A percentile compares a stretch with the other conserved stretches of the same genome.
phyloP scores from a whole-genome alignment of 257 asterid species.

The Marsdenia floribunda region DNA sequence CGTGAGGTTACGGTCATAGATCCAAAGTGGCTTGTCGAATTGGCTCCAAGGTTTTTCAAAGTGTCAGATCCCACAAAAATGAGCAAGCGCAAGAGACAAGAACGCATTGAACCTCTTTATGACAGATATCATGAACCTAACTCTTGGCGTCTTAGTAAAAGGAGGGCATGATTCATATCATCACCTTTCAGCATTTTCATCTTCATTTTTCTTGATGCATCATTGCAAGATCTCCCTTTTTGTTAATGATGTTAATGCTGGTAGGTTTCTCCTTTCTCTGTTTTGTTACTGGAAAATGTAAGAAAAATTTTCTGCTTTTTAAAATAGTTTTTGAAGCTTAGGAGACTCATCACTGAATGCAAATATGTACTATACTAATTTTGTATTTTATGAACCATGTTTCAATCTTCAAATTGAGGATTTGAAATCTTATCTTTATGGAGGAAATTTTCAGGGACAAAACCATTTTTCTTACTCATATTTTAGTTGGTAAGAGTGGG shows the following conservation, averaged over 20 bases:
- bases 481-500: not conserved
- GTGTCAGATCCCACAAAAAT: constrained; percentile 84
- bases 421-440: not conserved
- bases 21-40: constrained; percentile 94
- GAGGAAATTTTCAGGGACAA: not conserved
- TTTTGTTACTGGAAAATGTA: constrained; percentile 6
- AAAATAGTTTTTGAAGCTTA: not conserved
- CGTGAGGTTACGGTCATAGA: constrained; percentile 88
- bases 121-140: constrained; percentile 93
- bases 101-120: constrained; percentile 86
- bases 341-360: not conserved
- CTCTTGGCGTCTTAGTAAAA: constrained; percentile 93
- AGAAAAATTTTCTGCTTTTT: not conserved
- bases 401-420: not conserved
- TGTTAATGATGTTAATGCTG: not conserved
- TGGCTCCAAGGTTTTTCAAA: constrained; percentile 94
- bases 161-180: constrained; percentile 57
- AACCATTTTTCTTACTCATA: not conserved
- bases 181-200: not conserved
- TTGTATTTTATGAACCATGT: not conserved
- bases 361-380: not conserved
- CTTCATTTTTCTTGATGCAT: not conserved
- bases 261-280: not conserved
- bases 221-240: not conserved
- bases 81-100: constrained; percentile 98